Evolutionary conservation across 2,329 filamentous ascomycete species (phyloP), one percentile per base, ranked within the genome.

Genomic region (Colletotrichum sp.): DNA sequence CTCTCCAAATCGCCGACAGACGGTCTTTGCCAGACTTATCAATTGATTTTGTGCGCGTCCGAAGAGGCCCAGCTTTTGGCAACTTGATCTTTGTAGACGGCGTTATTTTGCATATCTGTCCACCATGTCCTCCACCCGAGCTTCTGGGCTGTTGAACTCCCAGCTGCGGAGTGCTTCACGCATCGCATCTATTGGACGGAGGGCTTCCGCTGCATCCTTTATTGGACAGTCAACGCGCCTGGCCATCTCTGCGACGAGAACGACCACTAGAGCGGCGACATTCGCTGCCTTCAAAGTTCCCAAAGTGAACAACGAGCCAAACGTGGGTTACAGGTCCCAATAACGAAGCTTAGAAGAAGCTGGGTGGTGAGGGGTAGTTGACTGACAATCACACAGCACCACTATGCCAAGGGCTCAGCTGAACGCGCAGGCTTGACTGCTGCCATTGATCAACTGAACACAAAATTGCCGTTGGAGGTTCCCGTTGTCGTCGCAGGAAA

Each of bases 301-400:
- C 66, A 93, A 93, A 78, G 92, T 98, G 80, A 89, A 92, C 83
- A 99, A 99, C 84, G 97, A 99, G 88, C 95, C 95, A n/a, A 99
- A 98, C 84, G 96, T 98, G 86, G 85, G 95, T 89, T n/a, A 21
- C 36, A 44, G 55, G 76, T 69, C 49, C 9, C 15, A 39, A 8
- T 21, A 72, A 71, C 66, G 59, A 39, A 39, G 44, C 70, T 59
- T 28, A 6, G 24, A 34, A 52, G 30, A 28, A 26, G 69, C 32
- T 9, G n/a, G n/a, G 21, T 24, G 12, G 28, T 21, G 55, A 66
- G 32, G 49, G 26, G 32, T 44, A 24, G 49, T 39, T 57, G 60
- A 85, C 95, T 89, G 63, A 57, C 62, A 39, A 63, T 76, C 66
- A 39, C 16, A 72, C 80, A 98, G 96, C 94, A 98, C 88, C 94